A percentile compares a stretch with the other conserved stretches of the same genome.
Conservation (phyloP, 1,139 yeast genomes). For the Yamadazyma siamensis region DNA sequence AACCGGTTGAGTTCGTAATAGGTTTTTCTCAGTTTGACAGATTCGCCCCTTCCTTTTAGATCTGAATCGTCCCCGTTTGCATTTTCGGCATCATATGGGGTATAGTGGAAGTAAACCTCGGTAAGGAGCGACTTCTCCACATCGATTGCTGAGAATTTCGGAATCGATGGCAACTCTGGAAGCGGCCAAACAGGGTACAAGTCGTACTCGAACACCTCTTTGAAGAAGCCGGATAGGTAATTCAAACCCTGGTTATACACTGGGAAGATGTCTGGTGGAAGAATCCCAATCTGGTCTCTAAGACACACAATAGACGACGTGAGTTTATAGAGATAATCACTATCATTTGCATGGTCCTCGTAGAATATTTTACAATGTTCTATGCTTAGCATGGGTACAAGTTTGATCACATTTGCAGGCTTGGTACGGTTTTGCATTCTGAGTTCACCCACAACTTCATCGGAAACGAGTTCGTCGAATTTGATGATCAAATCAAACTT, state of each 20-base stretch:
- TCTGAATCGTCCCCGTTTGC: slow-evolving; percentile 9
- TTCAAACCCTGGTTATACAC: slow-evolving; percentile 65
- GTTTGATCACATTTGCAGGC: slow-evolving; percentile 57
- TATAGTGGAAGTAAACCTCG: slow-evolving; percentile 66
- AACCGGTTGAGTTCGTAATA: slow-evolving; percentile 66
- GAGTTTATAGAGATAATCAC: slow-evolving; percentile 57
- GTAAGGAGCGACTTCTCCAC: slow-evolving; percentile 78
- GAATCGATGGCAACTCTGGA: slow-evolving; percentile 67
- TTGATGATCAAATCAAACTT: slow-evolving; percentile 63
- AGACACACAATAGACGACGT: slow-evolving; percentile 83
- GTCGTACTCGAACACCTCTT: slow-evolving; percentile 29
- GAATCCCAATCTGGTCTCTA: slow-evolving; percentile 76
- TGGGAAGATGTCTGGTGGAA: slow-evolving; percentile 79
- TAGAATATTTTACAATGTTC: slow-evolving; percentile 63
- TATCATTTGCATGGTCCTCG: slow-evolving; percentile 19
- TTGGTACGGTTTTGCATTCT: slow-evolving; percentile 30
- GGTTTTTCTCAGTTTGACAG: slow-evolving; percentile 21
- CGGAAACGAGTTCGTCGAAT: slow-evolving; percentile 64
- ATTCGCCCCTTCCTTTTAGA: slow-evolving; percentile 4
- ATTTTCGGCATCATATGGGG: slow-evolving; percentile 47
- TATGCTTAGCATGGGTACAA: slow-evolving; percentile 75
- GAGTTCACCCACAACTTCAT: slow-evolving; percentile 25
- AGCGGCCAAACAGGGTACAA: slow-evolving; percentile 64
- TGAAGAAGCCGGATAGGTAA: slow-evolving; percentile 62
- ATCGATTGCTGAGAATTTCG: slow-evolving; percentile 61